Evolutionary conservation across 441 rosid species (phyloP).

Genomic region (Raphanus hybrid): DNA sequence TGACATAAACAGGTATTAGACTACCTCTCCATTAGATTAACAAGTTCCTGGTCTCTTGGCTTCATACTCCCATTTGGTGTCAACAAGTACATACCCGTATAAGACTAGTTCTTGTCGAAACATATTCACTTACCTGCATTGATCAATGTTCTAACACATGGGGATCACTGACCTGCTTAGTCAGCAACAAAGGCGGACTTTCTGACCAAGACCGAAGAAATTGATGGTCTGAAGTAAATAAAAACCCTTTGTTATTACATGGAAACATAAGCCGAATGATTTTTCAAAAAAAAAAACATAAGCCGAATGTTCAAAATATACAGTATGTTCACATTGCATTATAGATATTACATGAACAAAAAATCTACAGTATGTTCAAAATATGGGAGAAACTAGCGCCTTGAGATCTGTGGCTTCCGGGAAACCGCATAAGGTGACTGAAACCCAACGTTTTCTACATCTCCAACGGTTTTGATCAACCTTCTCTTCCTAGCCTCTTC

Average conservation of each 20-base stretch:
- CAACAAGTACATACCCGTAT: slow-evolving; percentile 85
- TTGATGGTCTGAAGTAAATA: slow-evolving; percentile 75
- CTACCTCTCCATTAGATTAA: slow-evolving; percentile 87
- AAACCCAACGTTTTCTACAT: slow-evolving; percentile 72
- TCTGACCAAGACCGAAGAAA: slow-evolving; percentile 79
- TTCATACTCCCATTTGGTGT: slow-evolving; percentile 96
- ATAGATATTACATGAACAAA: slow-evolving; percentile 9
- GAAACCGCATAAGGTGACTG: slow-evolving; percentile 58
- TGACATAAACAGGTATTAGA: not conserved
- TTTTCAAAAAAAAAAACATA: not conserved
- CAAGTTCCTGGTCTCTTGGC: slow-evolving; percentile 76
- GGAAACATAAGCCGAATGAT: slow-evolving; percentile 5
- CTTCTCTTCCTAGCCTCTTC: slow-evolving; percentile 73
- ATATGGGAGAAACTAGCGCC: slow-evolving; percentile 35
- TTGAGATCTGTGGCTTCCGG: slow-evolving; percentile 42
- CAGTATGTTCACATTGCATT: slow-evolving; percentile 3
- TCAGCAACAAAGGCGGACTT: slow-evolving; percentile 50
- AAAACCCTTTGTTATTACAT: slow-evolving; percentile 32
- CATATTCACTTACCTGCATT: slow-evolving; percentile 81
- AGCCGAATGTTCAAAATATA: not conserved
- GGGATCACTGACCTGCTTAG: slow-evolving; percentile 2
- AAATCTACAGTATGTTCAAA: slow-evolving; percentile 8
- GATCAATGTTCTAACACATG: slow-evolving; percentile 25
- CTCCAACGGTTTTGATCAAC: slow-evolving; percentile 75
- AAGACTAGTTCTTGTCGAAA: slow-evolving; percentile 74